phyloP scores from a whole-genome alignment of 306 rosid species.

The Lathyrus tuberosus region DNA sequence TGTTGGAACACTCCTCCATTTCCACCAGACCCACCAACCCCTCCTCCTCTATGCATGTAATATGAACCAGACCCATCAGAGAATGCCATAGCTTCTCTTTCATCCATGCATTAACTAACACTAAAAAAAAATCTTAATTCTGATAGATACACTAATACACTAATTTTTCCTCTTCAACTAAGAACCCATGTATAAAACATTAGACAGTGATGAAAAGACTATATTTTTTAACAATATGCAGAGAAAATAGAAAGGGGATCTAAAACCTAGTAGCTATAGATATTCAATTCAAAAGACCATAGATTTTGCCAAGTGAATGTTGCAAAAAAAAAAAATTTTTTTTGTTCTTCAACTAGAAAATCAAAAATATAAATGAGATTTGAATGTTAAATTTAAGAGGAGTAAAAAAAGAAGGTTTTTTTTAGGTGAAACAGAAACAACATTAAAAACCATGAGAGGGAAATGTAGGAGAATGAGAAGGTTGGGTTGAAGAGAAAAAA shows the following conservation, averaged over 20 bases:
- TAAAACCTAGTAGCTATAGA: slow-evolving; percentile 32
- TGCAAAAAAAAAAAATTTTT: slow-evolving; percentile 40
- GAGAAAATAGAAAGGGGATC: slow-evolving; percentile 33
- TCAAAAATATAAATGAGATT: slow-evolving; percentile 24
- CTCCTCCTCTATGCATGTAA: slow-evolving; percentile 84
- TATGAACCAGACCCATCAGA: slow-evolving; percentile 85
- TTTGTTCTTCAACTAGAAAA: slow-evolving; percentile 28
- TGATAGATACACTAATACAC: slow-evolving; percentile 27
- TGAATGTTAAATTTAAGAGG: slow-evolving; percentile 17
- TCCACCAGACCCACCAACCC: slow-evolving; percentile 61
- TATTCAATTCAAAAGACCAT: slow-evolving; percentile 32
- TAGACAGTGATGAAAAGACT: slow-evolving; percentile 20
- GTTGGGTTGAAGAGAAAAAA: slow-evolving; percentile 38
- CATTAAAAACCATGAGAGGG: slow-evolving; percentile 30
- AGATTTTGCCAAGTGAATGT: slow-evolving; percentile 23
- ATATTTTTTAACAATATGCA: slow-evolving; percentile 29
- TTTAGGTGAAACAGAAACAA: slow-evolving; percentile 37
- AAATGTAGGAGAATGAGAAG: slow-evolving; percentile 55
- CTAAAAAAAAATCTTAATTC: slow-evolving; percentile 43
- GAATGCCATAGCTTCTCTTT: slow-evolving; percentile 92
- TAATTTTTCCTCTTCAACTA: slow-evolving; percentile 5
- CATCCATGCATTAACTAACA: slow-evolving; percentile 96
- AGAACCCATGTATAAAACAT: slow-evolving; percentile 27
- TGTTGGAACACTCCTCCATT: slow-evolving; percentile 65
- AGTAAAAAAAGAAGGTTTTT: background rate